Conservation (phyloP, 371 early-diverging fungal genomes). For the Mucor irregularis region DNA sequence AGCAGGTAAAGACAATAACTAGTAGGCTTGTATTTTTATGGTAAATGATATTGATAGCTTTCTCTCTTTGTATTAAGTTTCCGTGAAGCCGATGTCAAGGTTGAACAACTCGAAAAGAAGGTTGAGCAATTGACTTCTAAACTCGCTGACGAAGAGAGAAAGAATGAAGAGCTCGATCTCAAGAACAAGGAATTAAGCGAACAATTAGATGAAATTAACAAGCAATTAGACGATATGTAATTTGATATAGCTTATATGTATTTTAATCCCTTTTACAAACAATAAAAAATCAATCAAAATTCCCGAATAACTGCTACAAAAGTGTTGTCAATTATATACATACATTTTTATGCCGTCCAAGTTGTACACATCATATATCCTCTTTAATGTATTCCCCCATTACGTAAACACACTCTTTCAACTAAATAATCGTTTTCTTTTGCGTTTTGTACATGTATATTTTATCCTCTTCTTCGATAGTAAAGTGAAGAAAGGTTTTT, state of each 20-base stretch:
- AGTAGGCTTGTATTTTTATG: constrained; percentile 22
- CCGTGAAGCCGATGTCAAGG: constrained; percentile 78
- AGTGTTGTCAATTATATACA: no score
- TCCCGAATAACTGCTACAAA: not conserved
- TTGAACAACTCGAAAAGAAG: constrained; percentile 80
- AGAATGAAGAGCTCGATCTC: constrained; percentile 58
- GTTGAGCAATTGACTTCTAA: constrained; percentile 67
- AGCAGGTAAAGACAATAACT: no score
- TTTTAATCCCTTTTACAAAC: not conserved
- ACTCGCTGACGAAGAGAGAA: constrained; percentile 58
- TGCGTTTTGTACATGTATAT: not conserved
- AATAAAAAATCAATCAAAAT: not conserved
- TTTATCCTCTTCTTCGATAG: constrained; percentile 8
- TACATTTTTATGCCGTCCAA: no score
- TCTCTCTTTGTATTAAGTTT: constrained; percentile 40
- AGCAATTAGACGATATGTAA: constrained; percentile 72
- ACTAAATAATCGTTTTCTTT: no score
- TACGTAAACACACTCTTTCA: not conserved
- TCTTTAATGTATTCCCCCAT: no score
- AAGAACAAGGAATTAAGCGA: constrained; percentile 61
- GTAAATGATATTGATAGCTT: not conserved
- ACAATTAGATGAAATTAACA: constrained; percentile 73
- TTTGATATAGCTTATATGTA: not conserved
- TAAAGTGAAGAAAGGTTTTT: not conserved
- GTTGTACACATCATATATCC: no score